phyloP scores from a whole-genome alignment of 2,329 filamentous ascomycete species.

The Tolypocladium nubicola region DNA sequence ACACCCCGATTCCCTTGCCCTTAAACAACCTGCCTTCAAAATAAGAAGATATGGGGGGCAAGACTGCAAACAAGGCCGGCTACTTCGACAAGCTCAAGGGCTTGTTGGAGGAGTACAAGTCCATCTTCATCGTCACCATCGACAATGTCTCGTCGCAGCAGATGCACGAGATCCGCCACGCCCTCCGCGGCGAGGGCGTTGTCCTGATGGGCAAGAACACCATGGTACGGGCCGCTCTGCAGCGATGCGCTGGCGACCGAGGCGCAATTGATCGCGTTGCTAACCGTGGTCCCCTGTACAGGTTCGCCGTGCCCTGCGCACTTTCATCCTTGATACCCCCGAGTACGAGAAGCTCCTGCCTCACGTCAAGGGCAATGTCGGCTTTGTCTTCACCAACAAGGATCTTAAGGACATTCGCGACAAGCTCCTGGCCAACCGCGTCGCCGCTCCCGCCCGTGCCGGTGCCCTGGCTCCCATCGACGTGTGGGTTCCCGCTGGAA shows the following conservation, averaged over 20 bases:
- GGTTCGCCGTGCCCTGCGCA: constrained; percentile 95
- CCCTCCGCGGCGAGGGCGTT: constrained; percentile 83
- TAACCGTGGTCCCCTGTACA: constrained; percentile 21
- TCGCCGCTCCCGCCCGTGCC: constrained; percentile 94
- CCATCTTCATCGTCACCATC: constrained; percentile 93
- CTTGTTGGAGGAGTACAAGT: constrained; percentile 92
- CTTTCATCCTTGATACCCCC: constrained; percentile 79
- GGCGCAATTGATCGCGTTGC: constrained; percentile 1
- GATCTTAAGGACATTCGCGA: constrained; percentile 89
- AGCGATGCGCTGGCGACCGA: constrained; percentile 2
- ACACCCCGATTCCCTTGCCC: constrained; percentile 44
- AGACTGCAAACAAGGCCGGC: constrained; percentile 80
- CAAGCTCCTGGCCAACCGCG: constrained; percentile 93
- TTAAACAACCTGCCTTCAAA: constrained; percentile 98
- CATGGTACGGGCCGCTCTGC: constrained; percentile 56
- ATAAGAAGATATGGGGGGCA: constrained; percentile 99
- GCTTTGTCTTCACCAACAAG: constrained; percentile 98
- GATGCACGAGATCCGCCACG: constrained; percentile 99
- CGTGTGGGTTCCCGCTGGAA: constrained; percentile 92
- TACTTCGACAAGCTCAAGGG: constrained; percentile 99
- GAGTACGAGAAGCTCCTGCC: constrained; percentile 98
- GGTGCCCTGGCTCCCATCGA: constrained; percentile 90
- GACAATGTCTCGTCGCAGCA: constrained; percentile 99
- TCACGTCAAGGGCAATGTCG: constrained; percentile 93
- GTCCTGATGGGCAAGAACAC: constrained; percentile 99